phyloP scores from a whole-genome alignment of 768 basidiomycete species.

The Xerocomus brunneocitrinus region DNA sequence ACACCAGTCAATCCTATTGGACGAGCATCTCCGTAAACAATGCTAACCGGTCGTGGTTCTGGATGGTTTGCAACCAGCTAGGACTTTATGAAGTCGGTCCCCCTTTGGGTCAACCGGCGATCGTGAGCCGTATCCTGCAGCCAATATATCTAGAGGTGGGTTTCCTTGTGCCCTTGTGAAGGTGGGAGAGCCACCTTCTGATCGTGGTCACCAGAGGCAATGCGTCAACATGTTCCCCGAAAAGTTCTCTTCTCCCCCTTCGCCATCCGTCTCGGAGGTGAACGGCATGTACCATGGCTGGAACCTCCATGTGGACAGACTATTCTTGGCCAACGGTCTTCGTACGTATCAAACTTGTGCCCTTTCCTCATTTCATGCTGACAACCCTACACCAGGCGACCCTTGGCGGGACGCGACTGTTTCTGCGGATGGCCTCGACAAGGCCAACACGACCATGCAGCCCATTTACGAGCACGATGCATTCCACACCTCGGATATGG shows the following conservation, averaged over 20 bases:
- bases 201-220: conserved; percentile 45
- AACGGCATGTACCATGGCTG: conserved; percentile 57
- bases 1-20: conserved; percentile 39
- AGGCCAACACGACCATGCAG: conserved; percentile 47
- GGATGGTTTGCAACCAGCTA: conserved; percentile 73
- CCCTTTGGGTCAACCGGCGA: conserved; percentile 31
- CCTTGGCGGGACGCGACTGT: conserved; percentile 71
- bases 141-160: conserved; percentile 28
- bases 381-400: conserved; percentile 44
- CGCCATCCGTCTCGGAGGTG: conserved; percentile 39
- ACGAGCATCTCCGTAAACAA: conserved; percentile 57
- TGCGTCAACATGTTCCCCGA: conserved; percentile 64
- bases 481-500: conserved; percentile 66
- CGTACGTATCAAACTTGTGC: conserved; percentile 37
- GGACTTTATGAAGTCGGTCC: conserved; percentile 46
- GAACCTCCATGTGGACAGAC: conserved; percentile 49
- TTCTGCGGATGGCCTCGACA: conserved; percentile 47
- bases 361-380: not conserved
- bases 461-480: conserved; percentile 57
- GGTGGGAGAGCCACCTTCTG: not conserved
- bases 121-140: conserved; percentile 32
- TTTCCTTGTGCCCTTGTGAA: not conserved
- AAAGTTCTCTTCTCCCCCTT: conserved; percentile 46
- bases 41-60: conserved; percentile 57
- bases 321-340: conserved; percentile 68